A percentile compares a stretch with the other conserved stretches of the same genome.
Evolutionary conservation across 208 protist species (phyloP).

Genomic region (Acanthamoeba royreba): DNA sequence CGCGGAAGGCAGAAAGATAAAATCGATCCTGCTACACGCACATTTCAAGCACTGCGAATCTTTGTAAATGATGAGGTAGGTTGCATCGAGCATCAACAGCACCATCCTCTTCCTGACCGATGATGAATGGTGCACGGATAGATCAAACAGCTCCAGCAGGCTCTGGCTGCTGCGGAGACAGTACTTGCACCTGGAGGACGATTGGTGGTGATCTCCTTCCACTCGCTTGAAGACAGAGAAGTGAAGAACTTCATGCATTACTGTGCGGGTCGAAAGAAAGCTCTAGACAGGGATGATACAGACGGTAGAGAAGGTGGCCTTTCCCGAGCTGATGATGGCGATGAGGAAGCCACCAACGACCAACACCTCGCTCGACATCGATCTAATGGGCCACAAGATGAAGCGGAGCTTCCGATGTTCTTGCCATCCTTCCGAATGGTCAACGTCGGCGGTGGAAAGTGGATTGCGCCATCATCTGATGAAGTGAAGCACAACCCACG

Average conservation of each 20-base stretch:
- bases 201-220: slow-evolving; percentile 38
- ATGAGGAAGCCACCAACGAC: no score
- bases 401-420: neutral
- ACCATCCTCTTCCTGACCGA: neutral
- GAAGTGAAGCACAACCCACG: slow-evolving; percentile 16
- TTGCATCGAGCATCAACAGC: no score
- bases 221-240: slow-evolving; percentile 38
- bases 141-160: slow-evolving; percentile 2
- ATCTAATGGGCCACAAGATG: no score
- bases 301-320: no score
- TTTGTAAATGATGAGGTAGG: slow-evolving; percentile 48
- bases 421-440: slow-evolving; percentile 2
- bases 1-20: neutral
- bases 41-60: slow-evolving; percentile 39
- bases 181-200: neutral
- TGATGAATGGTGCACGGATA: neutral
- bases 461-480: neutral
- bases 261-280: neutral
- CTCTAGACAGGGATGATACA: neutral
- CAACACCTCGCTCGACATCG: no score
- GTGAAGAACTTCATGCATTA: slow-evolving; percentile 33
- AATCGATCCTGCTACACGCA: slow-evolving; percentile 38
- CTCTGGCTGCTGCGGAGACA: neutral
- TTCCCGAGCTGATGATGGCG: no score
- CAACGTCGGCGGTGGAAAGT: neutral